Evolutionary conservation across 1,284 basidiomycete species (phyloP).

Genomic region (Puccinia sorghi): DNA sequence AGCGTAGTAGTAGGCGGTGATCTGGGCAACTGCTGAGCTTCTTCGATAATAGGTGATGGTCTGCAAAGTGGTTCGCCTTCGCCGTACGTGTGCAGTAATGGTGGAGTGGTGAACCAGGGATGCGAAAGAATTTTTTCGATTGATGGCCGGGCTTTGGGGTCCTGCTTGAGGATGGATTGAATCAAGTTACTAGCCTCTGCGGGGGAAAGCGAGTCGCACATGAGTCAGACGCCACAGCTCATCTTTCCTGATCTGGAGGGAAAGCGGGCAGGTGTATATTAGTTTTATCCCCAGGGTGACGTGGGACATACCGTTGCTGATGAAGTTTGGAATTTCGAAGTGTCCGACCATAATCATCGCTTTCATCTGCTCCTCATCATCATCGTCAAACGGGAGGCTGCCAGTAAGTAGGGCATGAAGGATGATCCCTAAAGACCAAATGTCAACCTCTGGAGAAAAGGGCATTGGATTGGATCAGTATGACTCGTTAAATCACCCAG

Average conservation of each 20-base stretch:
- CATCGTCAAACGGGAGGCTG: constrained; percentile 91
- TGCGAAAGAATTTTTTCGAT: constrained; percentile 85
- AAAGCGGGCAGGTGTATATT: constrained; percentile 33
- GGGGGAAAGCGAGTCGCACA: neutral
- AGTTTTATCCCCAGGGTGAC: constrained; percentile 41
- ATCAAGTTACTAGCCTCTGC: constrained; percentile 81
- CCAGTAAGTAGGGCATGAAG: constrained; percentile 90
- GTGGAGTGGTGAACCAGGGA: constrained; percentile 76
- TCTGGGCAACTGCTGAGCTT: constrained; percentile 37
- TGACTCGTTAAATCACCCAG: neutral
- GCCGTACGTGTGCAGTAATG: constrained; percentile 53
- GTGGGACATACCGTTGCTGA: constrained; percentile 69
- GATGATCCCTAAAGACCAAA: constrained; percentile 98
- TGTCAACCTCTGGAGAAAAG: constrained; percentile 87
- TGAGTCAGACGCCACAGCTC: neutral
- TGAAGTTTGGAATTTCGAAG: constrained; percentile 88
- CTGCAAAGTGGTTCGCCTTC: constrained; percentile 32
- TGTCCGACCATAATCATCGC: constrained; percentile 80
- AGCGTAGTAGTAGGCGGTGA: constrained; percentile 42
- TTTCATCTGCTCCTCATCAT: constrained; percentile 87
- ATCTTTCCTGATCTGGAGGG: neutral
- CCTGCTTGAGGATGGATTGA: constrained; percentile 73
- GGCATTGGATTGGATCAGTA: constrained; percentile 67
- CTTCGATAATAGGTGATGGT: constrained; percentile 40
- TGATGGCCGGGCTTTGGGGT: constrained; percentile 72